Base-by-base conservation (phyloP, 2,329 filamentous ascomycete species). In the Xylariaceae sp. region DNA sequence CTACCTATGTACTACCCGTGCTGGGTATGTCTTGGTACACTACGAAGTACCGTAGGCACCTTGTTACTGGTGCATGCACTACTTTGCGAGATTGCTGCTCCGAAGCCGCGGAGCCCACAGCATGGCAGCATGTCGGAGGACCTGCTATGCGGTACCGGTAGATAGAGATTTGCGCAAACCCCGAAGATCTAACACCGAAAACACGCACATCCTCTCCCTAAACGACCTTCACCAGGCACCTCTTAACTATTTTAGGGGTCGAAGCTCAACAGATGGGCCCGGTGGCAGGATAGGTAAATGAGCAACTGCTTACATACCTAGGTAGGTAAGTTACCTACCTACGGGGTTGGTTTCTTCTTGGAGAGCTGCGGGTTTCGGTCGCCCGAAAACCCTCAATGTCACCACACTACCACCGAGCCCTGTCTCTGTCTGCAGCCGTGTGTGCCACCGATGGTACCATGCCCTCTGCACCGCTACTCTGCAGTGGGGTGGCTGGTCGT, bases 311-410 rank as follows among this genome's bases (percentile, higher is more conserved):
- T 26, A 26, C 26, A n/a, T n/a, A n/a, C n/a, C n/a, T n/a, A n/a
- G n/a, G n/a, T n/a, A n/a, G n/a, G n/a, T n/a, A n/a, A n/a, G n/a
- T n/a, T n/a, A n/a, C 41, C 60, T 65, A 68, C 69, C 67, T 66
- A 68, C 66, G 13, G 69, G 65, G 69, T 72, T 63, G 69, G 61
- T 69, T 53, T 59, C 59, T 54, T 59, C 60, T 61, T 47, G 54
- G 60, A 59, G 60, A 65, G 61, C 60, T 65, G 59, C 57, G 62
- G 57, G 39, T 63, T 21, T 64, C 64, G 64, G 61, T 66, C 59
- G 61, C 59, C 60, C 44, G 45, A 55, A 54, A 46, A 51, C 49
- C 57, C 52, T 49, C 57, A 41, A 57, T 57, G 57, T 59, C 51
- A 57, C 57, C 54, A 55, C 54, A 46, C 48, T 18, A 57, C 51